Evolutionary conservation across 1,284 basidiomycete species (phyloP).

Genomic region (Sporisorium exsertum): DNA sequence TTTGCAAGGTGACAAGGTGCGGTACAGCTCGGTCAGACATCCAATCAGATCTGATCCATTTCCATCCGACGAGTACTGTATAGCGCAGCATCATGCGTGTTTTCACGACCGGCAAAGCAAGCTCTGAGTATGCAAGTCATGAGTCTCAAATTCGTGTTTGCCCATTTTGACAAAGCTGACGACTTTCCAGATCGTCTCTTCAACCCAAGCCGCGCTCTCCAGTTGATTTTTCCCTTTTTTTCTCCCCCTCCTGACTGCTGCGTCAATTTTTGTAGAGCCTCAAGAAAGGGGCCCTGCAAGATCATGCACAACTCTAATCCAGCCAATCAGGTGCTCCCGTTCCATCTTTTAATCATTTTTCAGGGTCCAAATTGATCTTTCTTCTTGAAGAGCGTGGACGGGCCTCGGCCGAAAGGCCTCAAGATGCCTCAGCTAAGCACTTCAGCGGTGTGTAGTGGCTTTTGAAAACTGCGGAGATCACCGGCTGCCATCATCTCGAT

Average conservation of each 20-base stretch:
- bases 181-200: slow-evolving; percentile 24
- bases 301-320: slow-evolving; percentile 45
- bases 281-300: slow-evolving; percentile 17
- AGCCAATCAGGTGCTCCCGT: slow-evolving; percentile 40
- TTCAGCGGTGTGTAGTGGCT: slow-evolving; percentile 4
- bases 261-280: background rate
- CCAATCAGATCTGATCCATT: slow-evolving; percentile 52
- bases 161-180: slow-evolving; percentile 1
- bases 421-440: background rate
- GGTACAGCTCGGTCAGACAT: slow-evolving; percentile 5
- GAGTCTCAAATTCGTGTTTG: background rate
- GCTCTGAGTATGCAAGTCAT: background rate
- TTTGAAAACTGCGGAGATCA: slow-evolving; percentile 13
- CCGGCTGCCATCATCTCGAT: slow-evolving; percentile 19
- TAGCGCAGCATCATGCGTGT: no score
- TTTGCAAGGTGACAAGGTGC: background rate
- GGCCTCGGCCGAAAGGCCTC: slow-evolving; percentile 8
- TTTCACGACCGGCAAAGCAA: slow-evolving; percentile 5
- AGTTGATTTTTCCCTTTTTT: background rate
- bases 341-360: slow-evolving; percentile 13
- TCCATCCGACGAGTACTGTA: slow-evolving; percentile 20
- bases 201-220: background rate
- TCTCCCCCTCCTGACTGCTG: background rate
- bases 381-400: slow-evolving; percentile 16
- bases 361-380: slow-evolving; percentile 24